Base-by-base conservation (phyloP, 1,284 basidiomycete genomes). In the Ceratobasidium sp. region DNA sequence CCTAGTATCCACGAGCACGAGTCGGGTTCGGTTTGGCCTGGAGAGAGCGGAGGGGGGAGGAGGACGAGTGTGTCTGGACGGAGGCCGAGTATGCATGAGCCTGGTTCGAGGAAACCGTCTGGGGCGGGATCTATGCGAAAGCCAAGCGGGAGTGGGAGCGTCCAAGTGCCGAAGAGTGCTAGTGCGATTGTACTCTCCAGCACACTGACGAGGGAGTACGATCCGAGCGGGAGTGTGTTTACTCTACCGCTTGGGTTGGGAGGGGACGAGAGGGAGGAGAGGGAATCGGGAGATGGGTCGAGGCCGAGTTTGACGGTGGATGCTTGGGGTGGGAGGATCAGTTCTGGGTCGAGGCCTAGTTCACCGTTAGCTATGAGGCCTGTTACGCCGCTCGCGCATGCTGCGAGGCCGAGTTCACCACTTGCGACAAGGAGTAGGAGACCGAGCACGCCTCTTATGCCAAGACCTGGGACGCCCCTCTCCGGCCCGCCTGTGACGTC, bases 161-260 rank as follows among this genome's bases (percentile, higher is more conserved):
- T 51, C 9, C 57, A 56, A 1, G 60, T 60, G 56, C 47, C 47
- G 45, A 59, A 47, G 69, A 72, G 69, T 27, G 69, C 69, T 19
- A 53, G 57, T 19, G 69, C 57, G 9, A 29, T 72, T n/a, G 57
- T 59, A 19, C 24, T 56, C 4, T 67, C 64, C 2, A 50, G 24
- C 15, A 36, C 24, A 17, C n/a, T 17, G 19, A 31, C 36, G 27
- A n/a, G 69, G 29, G 69, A 72, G 47, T 62, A 24, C 22, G 57
- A 72, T 45, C 69, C 69, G 27, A 59, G 67, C 17, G 67, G 54
- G 51, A 72, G 69, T 31, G 69, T 62, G 57, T 72, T 72, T 41
- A 72, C 69, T 7, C 47, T 72, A 2, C 69, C 69, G 41, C 54
- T 71, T 15, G 67, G 51, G 22, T 9, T 71, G 15, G 67, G 48